Conservation (phyloP, 257 asterid species). For the Primulina tabacum region DNA sequence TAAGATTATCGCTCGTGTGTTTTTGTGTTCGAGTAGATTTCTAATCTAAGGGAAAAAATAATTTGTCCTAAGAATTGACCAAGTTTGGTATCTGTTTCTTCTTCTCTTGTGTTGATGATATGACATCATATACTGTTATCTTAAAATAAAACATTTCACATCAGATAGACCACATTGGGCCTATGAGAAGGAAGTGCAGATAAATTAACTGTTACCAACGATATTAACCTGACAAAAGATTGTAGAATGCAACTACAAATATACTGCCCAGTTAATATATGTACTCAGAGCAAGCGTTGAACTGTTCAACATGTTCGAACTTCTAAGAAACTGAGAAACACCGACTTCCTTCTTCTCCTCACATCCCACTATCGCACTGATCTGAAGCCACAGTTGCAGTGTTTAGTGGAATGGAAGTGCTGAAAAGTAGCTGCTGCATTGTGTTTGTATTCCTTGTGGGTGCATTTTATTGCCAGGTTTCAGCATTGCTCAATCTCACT, state of each 20-base stretch:
- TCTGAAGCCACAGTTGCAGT: not conserved
- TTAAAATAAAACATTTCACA: no score
- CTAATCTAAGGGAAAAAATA: no score
- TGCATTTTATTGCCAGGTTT: not conserved
- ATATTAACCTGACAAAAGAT: not conserved
- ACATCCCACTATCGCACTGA: not conserved
- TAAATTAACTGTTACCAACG: not conserved
- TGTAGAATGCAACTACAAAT: not conserved
- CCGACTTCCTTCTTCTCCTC: not conserved
- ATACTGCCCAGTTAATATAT: not conserved
- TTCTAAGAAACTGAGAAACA: not conserved
- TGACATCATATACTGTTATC: no score
- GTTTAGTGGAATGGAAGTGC: not conserved
- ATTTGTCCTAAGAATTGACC: no score
- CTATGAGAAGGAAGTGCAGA: not conserved
- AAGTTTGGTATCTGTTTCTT: no score
- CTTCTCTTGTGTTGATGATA: no score
- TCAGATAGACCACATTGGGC: not conserved
- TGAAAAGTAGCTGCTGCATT: not conserved
- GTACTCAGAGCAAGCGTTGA: not conserved
- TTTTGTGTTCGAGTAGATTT: no score
- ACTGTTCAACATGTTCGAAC: not conserved
- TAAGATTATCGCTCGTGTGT: no score
- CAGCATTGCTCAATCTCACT: slow-evolving; percentile 8
- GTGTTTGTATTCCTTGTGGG: not conserved